Conservation (phyloP, 2,329 filamentous ascomycete genomes). For the Ophiostoma perfectum region DNA sequence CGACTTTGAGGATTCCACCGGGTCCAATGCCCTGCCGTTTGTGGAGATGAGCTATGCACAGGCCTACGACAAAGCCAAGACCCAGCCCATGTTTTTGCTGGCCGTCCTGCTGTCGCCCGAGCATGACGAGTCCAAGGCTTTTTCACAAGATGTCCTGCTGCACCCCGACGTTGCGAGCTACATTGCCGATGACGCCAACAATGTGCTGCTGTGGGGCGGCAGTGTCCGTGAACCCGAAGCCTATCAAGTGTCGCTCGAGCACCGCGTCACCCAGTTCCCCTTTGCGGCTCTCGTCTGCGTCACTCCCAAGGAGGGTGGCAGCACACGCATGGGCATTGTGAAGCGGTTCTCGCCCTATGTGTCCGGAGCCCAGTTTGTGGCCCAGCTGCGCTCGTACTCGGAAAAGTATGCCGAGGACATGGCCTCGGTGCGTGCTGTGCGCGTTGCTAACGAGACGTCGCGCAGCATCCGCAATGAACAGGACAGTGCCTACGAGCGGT, state of each 20-base stretch:
- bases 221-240: slow-evolving; percentile 90
- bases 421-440: slow-evolving; percentile 65
- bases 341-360: slow-evolving; percentile 70
- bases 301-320: slow-evolving; percentile 65
- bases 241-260: slow-evolving; percentile 82
- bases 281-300: slow-evolving; percentile 83
- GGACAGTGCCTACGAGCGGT: slow-evolving; percentile 89
- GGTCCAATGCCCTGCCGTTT: slow-evolving; percentile 65
- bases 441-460: slow-evolving; percentile 74
- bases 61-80: slow-evolving; percentile 83
- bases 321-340: slow-evolving; percentile 85
- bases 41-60: slow-evolving; percentile 87
- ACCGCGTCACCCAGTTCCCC: slow-evolving; percentile 87
- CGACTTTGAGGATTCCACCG: slow-evolving; percentile 94
- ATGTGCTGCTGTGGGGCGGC: slow-evolving; percentile 86
- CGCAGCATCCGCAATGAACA: slow-evolving; percentile 79
- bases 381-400: slow-evolving; percentile 68
- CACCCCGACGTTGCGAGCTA: slow-evolving; percentile 67
- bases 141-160: slow-evolving; percentile 76
- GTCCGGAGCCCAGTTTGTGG: slow-evolving; percentile 63
- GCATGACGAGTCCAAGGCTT: slow-evolving; percentile 83
- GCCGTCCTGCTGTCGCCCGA: slow-evolving; percentile 85
- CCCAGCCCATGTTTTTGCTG: slow-evolving; percentile 85
- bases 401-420: slow-evolving; percentile 71
- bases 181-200: slow-evolving; percentile 67